Base-by-base conservation (phyloP, 306 rosid genomes). In the Castanea sativa region DNA sequence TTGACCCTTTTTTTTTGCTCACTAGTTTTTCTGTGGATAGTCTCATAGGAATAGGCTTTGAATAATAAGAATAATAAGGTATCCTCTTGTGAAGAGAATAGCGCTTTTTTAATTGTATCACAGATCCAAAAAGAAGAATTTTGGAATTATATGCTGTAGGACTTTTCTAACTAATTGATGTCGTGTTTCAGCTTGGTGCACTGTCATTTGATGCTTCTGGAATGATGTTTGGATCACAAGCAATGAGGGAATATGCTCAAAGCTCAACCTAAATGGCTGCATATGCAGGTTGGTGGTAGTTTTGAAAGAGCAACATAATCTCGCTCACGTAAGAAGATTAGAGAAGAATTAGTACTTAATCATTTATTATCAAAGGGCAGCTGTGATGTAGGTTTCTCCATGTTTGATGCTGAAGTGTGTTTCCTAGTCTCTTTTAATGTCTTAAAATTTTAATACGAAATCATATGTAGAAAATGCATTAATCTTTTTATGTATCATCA, bases 231-330 rank as follows among this genome's bases (percentile, higher is more conserved):
- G 97, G 93, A 43, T 75, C 89, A 52, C 93, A 93, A 85, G 78
- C 91, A 67, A 75, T 80, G 41, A 91, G 91, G 80, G 92, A 87
- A 13, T 92, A 86, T 85, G 81, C 75, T 67, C 88, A 90, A 81
- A 92, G 83, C 77, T 81, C 87, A 89, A 14, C 80, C 92, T 2
- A 93, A 90, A 78, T 93, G 96, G 96, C 80, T 93, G 70, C 97
- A 93, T 81, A 93, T 95, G 98, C 97, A 95, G 86, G 70, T 91
- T 30, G 89, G 94, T 76, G 94, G 91, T 80, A 83, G 87, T 83
- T 90, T 89, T 43, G 90, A 89, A 81, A 84, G 97, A 82, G 77
- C 92, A 77, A 78, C 91, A 67, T 95, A 83, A 80, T 78, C 72
- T 73, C 65, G 16, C 33, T 6, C 52, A 33, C 43, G 58, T 49